phyloP scores from a whole-genome alignment of 2,329 filamentous ascomycete species.

The Mycosphaerella sp. region DNA sequence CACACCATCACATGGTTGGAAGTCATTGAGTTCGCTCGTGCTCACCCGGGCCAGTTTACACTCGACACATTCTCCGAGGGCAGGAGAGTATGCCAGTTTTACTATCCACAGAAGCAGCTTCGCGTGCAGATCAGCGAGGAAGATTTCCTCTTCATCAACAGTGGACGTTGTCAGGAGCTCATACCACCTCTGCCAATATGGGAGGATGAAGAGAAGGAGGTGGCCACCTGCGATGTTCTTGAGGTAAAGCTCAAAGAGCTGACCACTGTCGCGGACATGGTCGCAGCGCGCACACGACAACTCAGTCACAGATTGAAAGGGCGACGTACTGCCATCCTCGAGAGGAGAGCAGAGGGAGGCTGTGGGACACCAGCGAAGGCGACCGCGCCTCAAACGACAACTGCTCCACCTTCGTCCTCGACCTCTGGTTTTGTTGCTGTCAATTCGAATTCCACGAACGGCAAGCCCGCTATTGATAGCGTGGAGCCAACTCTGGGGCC shows the following conservation, averaged over 20 bases:
- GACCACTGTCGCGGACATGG: constrained; percentile 70
- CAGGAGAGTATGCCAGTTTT: constrained; percentile 69
- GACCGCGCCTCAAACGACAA: constrained; percentile 28
- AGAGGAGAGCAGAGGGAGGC: constrained; percentile 48
- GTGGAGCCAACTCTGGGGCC: constrained; percentile 32
- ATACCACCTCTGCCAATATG: constrained; percentile 74
- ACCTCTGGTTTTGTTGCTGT: constrained; percentile 52
- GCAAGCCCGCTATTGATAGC: constrained; percentile 29
- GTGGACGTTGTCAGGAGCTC: constrained; percentile 74
- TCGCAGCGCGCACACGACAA: constrained; percentile 65
- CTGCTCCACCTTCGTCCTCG: constrained; percentile 26
- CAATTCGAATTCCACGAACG: constrained; percentile 39
- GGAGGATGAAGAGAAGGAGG: constrained; percentile 79
- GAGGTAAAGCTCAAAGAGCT: constrained; percentile 71
- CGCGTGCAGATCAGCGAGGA: constrained; percentile 82
- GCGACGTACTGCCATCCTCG: constrained; percentile 65
- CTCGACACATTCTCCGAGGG: constrained; percentile 64
- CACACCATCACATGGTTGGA: constrained; percentile 71
- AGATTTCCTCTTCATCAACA: constrained; percentile 77
- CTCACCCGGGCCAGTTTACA: constrained; percentile 71
- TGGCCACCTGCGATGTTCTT: constrained; percentile 76
- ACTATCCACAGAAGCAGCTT: constrained; percentile 62
- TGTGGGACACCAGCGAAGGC: constrained; percentile 35
- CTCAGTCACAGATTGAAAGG: constrained; percentile 75
- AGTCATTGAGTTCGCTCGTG: constrained; percentile 75